Evolutionary conservation across 2,329 filamentous ascomycete species (phyloP).

Genomic region (Diaporthe helianthi): DNA sequence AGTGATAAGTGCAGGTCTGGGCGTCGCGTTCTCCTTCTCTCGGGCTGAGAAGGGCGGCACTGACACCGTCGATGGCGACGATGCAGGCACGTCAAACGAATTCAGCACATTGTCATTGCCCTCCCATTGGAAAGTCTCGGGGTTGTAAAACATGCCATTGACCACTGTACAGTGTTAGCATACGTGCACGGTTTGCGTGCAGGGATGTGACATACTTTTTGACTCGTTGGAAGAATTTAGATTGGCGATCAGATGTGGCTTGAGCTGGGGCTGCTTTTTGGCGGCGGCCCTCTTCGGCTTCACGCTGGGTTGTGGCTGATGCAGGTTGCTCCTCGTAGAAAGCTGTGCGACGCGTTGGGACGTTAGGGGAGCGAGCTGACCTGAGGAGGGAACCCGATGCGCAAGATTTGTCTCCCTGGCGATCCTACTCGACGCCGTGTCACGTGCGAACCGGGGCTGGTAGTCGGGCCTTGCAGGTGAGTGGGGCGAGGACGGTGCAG

Average conservation of each 20-base stretch:
- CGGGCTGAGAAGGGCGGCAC: slow-evolving; percentile 52
- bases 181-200: neutral
- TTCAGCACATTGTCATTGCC: slow-evolving; percentile 88
- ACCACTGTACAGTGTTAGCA: slow-evolving; percentile 62
- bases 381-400: slow-evolving; percentile 62
- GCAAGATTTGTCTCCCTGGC: slow-evolving; percentile 68
- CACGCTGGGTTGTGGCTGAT: slow-evolving; percentile 50
- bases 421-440: slow-evolving; percentile 70
- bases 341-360: slow-evolving; percentile 63
- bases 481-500: slow-evolving; percentile 58
- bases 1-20: slow-evolving; percentile 83
- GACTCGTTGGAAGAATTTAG: slow-evolving; percentile 76
- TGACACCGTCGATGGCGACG: slow-evolving; percentile 57
- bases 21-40: slow-evolving; percentile 66
- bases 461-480: slow-evolving; percentile 60
- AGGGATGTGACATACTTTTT: slow-evolving; percentile 69
- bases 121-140: slow-evolving; percentile 87
- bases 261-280: slow-evolving; percentile 65
- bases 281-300: slow-evolving; percentile 62
- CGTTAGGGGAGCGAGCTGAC: slow-evolving; percentile 61
- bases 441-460: slow-evolving; percentile 68
- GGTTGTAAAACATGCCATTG: slow-evolving; percentile 97
- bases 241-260: slow-evolving; percentile 89
- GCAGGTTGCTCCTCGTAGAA: slow-evolving; percentile 56
- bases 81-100: slow-evolving; percentile 73